phyloP scores from a whole-genome alignment of 768 basidiomycete genomes.

The Collybia sordida region DNA sequence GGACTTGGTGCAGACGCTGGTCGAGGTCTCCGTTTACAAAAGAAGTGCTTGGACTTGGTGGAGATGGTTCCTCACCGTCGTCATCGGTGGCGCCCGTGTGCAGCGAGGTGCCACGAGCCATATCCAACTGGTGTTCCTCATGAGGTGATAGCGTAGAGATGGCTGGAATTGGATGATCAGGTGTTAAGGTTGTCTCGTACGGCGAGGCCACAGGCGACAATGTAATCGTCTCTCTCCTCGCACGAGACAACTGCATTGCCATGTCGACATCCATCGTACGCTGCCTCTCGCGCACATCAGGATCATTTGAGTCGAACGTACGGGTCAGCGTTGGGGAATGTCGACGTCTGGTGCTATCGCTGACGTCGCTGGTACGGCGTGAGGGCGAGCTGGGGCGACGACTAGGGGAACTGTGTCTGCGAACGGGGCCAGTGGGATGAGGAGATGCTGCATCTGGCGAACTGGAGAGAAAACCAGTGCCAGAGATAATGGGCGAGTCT shows the following conservation, averaged over 20 bases:
- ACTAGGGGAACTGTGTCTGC: constrained; percentile 35
- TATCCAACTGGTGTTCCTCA: constrained; percentile 34
- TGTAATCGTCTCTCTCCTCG: constrained; percentile 61
- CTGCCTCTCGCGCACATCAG: constrained; percentile 81
- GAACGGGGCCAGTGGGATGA: constrained; percentile 32
- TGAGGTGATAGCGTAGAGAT: constrained; percentile 18
- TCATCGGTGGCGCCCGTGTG: constrained; percentile 11
- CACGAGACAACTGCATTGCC: constrained; percentile 77
- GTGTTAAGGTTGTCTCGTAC: constrained; percentile 38
- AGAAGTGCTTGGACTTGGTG: constrained; percentile 19
- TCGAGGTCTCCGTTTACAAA: constrained; percentile 34
- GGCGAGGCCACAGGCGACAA: constrained; percentile 32
- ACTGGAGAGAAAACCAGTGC: neutral
- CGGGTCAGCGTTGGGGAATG: constrained; percentile 64
- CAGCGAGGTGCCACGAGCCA: constrained; percentile 16
- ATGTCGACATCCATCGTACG: constrained; percentile 93
- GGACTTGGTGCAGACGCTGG: constrained; percentile 39
- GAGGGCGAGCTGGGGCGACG: too few relatives aligned
- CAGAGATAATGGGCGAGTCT: constrained; percentile 4
- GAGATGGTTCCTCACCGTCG: constrained; percentile 14
- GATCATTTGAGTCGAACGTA: constrained; percentile 68
- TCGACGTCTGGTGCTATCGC: constrained; percentile 41
- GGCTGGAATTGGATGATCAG: constrained; percentile 27
- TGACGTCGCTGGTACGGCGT: constrained; percentile 31
- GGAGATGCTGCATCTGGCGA: constrained; percentile 12